Base-by-base conservation (phyloP, 2,329 filamentous ascomycete genomes). In the Zasmidium cellare region DNA sequence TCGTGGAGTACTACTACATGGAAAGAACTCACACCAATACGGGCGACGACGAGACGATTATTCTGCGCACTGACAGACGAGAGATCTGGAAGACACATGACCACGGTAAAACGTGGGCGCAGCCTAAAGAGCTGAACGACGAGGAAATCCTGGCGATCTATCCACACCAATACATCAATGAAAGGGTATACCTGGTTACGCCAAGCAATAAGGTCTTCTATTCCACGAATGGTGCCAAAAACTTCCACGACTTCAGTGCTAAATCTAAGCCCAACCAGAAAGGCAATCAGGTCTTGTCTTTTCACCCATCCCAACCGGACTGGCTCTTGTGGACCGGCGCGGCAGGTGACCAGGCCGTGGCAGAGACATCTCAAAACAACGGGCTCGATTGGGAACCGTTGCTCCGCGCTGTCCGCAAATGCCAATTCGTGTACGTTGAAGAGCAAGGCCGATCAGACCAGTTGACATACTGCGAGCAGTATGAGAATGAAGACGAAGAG, bases 311-410 rank as follows among this genome's bases (percentile, higher is more conserved):
- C 65, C 84, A 89, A 68, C 89, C 88, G 71, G 89, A 96, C 68
- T 97, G 92, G 91, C 80, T 97, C 46, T 89, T 99, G 60, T 97
- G 92, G 92, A 85, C 89, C 50, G 93, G 92, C 41, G 77, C 78
- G 9, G 76, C 78, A 25, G 72, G 84, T 31, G 97, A 92, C 72
- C 87, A 90, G 67, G 80, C 80, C 1, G 85, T 89, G 61, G 91
- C 92, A 1, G 91, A 89, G 46, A 80, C 91, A 57, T 91, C 90
- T 35, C 87, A 79, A 28, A 91, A 96, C 69, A 88, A 91, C 52
- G 93, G 93, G 28, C 76, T 79, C 25, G 81, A 84, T 51, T 99
- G 94, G 94, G 78, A 86, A 53, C 85, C 86, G 5, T 78, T 96
- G 45, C 80, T 88, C 57, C 84, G 87, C 9, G 90, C 89, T 66